Base-by-base conservation (phyloP, 1,284 basidiomycete genomes). In the Veloboletus limbatus region DNA sequence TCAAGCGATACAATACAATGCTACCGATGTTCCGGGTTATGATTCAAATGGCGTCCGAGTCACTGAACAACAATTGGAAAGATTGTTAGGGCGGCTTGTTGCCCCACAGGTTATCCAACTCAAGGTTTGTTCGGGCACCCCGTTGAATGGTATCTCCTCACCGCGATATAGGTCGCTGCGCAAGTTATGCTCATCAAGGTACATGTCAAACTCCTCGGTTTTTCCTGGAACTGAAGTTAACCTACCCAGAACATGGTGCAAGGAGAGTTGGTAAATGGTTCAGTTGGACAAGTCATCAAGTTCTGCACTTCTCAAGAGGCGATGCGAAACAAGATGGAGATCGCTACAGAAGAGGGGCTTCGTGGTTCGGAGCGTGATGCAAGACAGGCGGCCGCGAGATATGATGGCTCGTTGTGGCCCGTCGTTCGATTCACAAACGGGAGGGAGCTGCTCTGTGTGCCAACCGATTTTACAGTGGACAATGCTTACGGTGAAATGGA, bases 211-310 rank as follows among this genome's bases (percentile, higher is more conserved):
- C 10, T 8, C 9, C 28, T 17, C n/a, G 17, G 9, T 11, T 14
- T 44, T 16, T 36, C 18, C 16, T 35, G 10, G 20, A n/a, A 13
- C 31, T 52, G 24, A 50, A 35, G 10, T n/a, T 21, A 11, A 18
- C 13, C 11, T 33, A 10, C 21, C 28, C 33, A 82, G 69, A 83
- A 84, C 49, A 67, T 77, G 40, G 74, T 60, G 65, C 63, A 81
- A 76, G 49, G 73, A 54, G 27, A 71, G 18, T 75, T 97, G 3
- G 93, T 97, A 40, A 98, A 98, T 60, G 94, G 94, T 0, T 90
- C 86, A 20, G 82, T 95, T 62, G 94, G 94, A 22, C 79, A 76
- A 39, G 80, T 98, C 14, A 62, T 85, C n/a, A 78, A 75, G 1
- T 96, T 96, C 59, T 53, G 45, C 53, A 67, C 57, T n/a, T 54